Evolutionary conservation across 345 rosid genomes (phyloP), one percentile per base, ranked within the genome.

Genomic region (Rhodamnia argentea): DNA sequence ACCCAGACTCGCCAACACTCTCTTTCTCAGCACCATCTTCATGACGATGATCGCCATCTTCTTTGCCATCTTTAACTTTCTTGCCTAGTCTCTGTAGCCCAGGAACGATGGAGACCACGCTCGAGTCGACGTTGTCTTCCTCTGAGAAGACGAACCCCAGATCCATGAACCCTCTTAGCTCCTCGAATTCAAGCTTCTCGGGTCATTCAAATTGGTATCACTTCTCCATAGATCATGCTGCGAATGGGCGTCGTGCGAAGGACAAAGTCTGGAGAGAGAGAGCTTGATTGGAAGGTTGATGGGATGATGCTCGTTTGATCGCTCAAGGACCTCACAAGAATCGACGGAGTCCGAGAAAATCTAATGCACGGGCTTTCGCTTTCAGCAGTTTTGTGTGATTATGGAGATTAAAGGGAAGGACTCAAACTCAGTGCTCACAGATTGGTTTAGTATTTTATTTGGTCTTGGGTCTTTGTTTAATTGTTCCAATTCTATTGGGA

Each of bases 121-220:
- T 91, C 52, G 96, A 92, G 56, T 94, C 89, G 22, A 62, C 75
- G 59, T 88, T 93, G 86, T 94, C 98, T 87, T 93, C 92, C 87
- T 94, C 94, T 2, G 94, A 91, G 88, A 96, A 96, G 54, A 94
- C 96, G 86, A 94, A 95, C 26, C 99, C 98, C 52, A 95, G 89
- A 93, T 96, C 98, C 92, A 92, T 92, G 89, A 96, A 93, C 90
- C 98, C 99, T 91, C 92, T 91, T 10, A 92, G 88, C 91, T 96
- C 98, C 56, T 94, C 92, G 82, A 94, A 92, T 88, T 95, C 99
- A 86, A 94, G 24, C 76, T 83, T 60, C 64, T 10, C 23, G 2
- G 23, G 42, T 62, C 7, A 23, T 62, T 62, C 76, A 11, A 15
- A 7, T 62, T 62, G 42, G 7, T 2, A 50, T 88, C 83, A 82